Conservation (phyloP, 164 flowering plant genomes). For the Umbilicus rupestris region DNA sequence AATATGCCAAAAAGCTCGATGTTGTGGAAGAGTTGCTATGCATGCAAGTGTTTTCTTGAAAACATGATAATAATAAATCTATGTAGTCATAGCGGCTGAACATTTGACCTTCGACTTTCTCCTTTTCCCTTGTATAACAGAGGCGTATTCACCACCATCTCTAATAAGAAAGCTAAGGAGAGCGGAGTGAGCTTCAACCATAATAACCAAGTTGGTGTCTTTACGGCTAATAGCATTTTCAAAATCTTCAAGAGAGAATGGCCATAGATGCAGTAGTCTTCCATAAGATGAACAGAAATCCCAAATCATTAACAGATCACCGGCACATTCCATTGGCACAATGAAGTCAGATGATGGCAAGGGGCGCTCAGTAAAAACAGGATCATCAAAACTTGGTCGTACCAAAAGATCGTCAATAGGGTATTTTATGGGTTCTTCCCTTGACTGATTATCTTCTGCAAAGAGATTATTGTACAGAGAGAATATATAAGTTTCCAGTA, state of each 20-base stretch:
- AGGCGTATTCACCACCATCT: constrained; percentile 43
- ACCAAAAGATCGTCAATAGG: constrained; percentile 89
- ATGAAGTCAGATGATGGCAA: constrained; percentile 58
- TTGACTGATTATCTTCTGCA: constrained; percentile 33
- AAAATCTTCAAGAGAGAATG: constrained; percentile 81
- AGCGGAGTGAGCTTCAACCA: constrained; percentile 67
- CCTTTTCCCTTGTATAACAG: constrained; percentile 30
- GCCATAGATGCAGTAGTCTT: constrained; percentile 55
- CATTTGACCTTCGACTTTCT: constrained; percentile 52
- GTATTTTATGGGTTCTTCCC: constrained; percentile 48
- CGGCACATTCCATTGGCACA: constrained; percentile 73
- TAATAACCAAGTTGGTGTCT: constrained; percentile 50
- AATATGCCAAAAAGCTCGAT: background rate
- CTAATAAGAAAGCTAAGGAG: constrained; percentile 62
- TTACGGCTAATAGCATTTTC: constrained; percentile 79
- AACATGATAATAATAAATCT: background rate
- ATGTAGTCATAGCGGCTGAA: background rate
- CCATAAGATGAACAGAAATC: constrained; percentile 79
- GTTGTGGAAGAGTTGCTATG: background rate
- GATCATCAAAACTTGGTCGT: constrained; percentile 58
- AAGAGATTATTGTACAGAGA: constrained; percentile 11
- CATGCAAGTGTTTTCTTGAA: background rate
- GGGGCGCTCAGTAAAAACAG: constrained; percentile 60
- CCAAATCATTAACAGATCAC: constrained; percentile 92
- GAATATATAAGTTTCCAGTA: background rate